A percentile compares a stretch with the other conserved stretches of the same genome.
Conservation (phyloP, 2,329 filamentous ascomycete species). For the Epichloe typhina region DNA sequence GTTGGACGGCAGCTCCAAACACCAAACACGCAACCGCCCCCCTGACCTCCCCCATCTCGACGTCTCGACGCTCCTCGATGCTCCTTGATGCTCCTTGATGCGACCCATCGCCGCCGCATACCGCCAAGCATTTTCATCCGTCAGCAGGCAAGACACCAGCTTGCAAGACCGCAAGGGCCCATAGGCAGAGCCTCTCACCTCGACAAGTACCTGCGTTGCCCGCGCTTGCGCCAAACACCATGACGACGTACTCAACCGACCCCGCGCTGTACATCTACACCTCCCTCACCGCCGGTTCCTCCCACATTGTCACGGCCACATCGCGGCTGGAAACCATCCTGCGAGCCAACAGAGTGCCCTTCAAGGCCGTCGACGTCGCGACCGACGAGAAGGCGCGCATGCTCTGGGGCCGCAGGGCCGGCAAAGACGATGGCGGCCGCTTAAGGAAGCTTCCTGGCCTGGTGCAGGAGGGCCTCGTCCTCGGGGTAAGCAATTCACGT, state of each 20-base stretch:
- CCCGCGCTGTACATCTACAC: slow-evolving; percentile 86
- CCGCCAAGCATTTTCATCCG: not conserved
- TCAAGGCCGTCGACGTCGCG: slow-evolving; percentile 82
- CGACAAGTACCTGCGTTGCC: not conserved
- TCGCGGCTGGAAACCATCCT: slow-evolving; percentile 93
- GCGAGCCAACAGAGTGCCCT: slow-evolving; percentile 85
- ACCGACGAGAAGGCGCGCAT: slow-evolving; percentile 80
- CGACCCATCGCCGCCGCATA: too few relatives aligned
- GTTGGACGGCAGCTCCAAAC: not conserved
- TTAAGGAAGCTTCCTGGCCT: slow-evolving; percentile 72
- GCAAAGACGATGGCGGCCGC: slow-evolving; percentile 51
- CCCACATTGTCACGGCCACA: slow-evolving; percentile 91
- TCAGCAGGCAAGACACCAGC: too few relatives aligned
- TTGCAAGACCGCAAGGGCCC: too few relatives aligned
- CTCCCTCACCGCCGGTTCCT: slow-evolving; percentile 87
- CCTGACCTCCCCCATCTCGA: too few relatives aligned
- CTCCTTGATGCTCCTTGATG: not conserved
- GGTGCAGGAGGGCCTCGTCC: slow-evolving; percentile 72
- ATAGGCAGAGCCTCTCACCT: too few relatives aligned
- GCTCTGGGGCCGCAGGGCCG: slow-evolving; percentile 74
- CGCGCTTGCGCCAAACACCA: slow-evolving; percentile 9
- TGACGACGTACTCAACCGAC: slow-evolving; percentile 42
- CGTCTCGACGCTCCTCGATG: not conserved
- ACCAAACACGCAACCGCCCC: not conserved
- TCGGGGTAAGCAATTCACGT: slow-evolving; percentile 54